Base-by-base conservation (phyloP, 192 early-diverging fungal genomes). In the Coemansia sp. region DNA sequence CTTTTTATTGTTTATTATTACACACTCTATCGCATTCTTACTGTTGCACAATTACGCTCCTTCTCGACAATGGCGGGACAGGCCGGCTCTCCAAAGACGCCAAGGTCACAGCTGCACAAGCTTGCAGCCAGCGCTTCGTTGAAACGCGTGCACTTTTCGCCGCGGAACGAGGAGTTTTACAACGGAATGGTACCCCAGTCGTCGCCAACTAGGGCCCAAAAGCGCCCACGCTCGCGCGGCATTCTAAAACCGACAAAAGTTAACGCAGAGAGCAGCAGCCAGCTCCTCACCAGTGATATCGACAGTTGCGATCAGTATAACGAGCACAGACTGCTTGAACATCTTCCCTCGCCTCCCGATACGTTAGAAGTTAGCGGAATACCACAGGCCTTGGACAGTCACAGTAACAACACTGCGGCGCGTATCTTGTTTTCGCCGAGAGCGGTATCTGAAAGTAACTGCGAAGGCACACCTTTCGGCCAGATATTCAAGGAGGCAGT, bases 111-210 rank as follows among this genome's bases (percentile, higher is more conserved):
- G 2, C 15, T 69, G 5, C 58, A 41, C 4, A 70, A 63, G 1
- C 41, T 63, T 0, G 45, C 62, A 11, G 43, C 26, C 4, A 51
- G 68, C 34, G 60, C 53, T 62, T 65, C 74, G 18, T 55, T 73
- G 9, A 73, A 66, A 46, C 74, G 79, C 1, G 79, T 82, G 44
- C 71, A 76, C 21, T 82, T 82, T 68, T 82, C 79, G 23, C 74
- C 79, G 0, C 68, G 61, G 36, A 76, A 76, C 48, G 74, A 82
- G 20, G 74, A 82, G 59, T 72, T 82, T 23, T 60, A 66, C 45
- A 36, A 51, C 4, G 74, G 55, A 18, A 71, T 59, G 44, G 60
- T 71, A n/a, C 79, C 79, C 6, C 79, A 76, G 41, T 82, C 79
- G 41, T 82, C 79, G 23, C 79, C 79, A 6, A 76, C 79, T 14